phyloP scores from a whole-genome alignment of 2,329 filamentous ascomycete genomes.

The Anthostomella pinea region DNA sequence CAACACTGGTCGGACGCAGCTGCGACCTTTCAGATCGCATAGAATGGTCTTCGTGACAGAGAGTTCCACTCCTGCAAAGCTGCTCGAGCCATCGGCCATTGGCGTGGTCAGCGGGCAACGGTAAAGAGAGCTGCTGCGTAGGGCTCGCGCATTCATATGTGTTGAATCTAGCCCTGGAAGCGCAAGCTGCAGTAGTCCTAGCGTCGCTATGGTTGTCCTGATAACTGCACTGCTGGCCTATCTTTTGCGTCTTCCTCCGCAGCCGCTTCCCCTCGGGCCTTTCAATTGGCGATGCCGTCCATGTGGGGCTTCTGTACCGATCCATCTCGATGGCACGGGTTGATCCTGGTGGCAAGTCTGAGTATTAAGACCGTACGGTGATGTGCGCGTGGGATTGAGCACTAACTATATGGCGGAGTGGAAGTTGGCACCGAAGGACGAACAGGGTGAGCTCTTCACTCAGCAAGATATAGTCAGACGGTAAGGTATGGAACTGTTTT shows the following conservation, averaged over 20 bases:
- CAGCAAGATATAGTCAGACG: neutral
- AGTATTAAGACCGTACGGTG: neutral
- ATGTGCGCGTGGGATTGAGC: no score
- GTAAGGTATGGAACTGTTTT: neutral
- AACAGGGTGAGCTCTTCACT: no score
- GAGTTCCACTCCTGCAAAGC: conserved; percentile 27
- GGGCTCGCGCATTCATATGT: conserved; percentile 12
- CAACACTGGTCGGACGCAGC: conserved; percentile 16
- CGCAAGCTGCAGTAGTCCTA: conserved; percentile 12
- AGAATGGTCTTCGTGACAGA: conserved; percentile 15
- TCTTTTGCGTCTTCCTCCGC: conserved; percentile 31
- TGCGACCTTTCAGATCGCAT: conserved; percentile 9
- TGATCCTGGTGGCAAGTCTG: neutral
- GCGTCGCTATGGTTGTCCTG: conserved; percentile 21
- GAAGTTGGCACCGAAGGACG: no score
- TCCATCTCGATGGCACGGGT: conserved; percentile 22
- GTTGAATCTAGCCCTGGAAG: conserved; percentile 11
- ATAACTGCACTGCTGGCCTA: conserved; percentile 23
- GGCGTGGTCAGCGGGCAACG: conserved; percentile 15
- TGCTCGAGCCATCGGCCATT: conserved; percentile 30
- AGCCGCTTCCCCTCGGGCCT: conserved; percentile 30
- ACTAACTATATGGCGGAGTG: no score
- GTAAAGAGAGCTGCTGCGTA: conserved; percentile 10
- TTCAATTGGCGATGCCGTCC: conserved; percentile 15
- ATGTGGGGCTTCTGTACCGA: conserved; percentile 23